Base-by-base conservation (phyloP, 1,139 yeast genomes). In the Wickerhamiella pararugosa region DNA sequence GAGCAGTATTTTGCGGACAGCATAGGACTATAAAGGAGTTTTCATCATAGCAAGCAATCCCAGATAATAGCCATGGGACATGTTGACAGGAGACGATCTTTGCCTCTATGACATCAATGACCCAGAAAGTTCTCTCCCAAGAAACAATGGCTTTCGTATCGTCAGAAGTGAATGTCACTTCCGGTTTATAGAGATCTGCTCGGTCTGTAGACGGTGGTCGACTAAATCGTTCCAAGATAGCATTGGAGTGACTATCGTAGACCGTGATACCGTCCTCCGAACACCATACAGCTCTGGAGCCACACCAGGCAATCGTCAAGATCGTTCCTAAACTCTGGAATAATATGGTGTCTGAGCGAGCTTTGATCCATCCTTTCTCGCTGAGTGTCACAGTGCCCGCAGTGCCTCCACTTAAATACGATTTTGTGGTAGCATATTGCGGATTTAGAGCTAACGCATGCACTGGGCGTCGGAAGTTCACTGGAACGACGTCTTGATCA, bases 391-490 rank as follows among this genome's bases (percentile, higher is more conserved):
- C 79, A 45, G 81, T 76, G 0, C 97, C 97, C 10, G 90, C 79
- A 67, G 79, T 84, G 0, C 97, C 97, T 3, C 97, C 97, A 32
- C 87, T 78, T 0, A 83, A 67, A 51, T 84, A 86, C 7, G 79
- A 69, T 45, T 75, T 71, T 0, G 76, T 69, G 8, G 66, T 68
- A 36, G 60, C 58, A 57, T 81, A 90, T 47, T 78, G 73, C 15
- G 75, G 73, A 51, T 83, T 93, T 5, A 92, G 59, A 0, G 87
- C 80, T 3, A 90, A 92, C 0, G 93, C 76, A 57, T 86, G 93
- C 0, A 92, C 73, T 0, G 98, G 97, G 30, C 97, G 64, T 53
- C 81, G 79, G 58, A 86, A 83, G 58, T 86, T 93, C 50, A 74
- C 80, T 1, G 86, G 86, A 0, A 73, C 67, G 3, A 80, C 73